Evolutionary conservation across 2,329 filamentous ascomycete species (phyloP), one percentile per base, ranked within the genome.

Genomic region (Sporothrix euskadiensis): DNA sequence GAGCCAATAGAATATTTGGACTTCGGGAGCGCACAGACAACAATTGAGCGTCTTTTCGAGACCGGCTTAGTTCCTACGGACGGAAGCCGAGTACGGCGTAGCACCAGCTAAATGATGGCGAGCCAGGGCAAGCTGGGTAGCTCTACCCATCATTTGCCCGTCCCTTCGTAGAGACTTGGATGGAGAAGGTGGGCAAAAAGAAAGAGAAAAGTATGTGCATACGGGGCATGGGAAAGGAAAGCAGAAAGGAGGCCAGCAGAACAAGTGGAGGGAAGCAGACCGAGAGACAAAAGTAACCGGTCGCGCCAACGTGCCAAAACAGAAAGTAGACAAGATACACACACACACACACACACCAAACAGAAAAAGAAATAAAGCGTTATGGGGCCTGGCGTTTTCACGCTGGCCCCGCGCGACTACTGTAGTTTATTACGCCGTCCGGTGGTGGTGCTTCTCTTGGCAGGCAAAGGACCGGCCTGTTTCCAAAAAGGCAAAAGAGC

Each of bases 391-490:
- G 32, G 57, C 39, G 39, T n/a, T n/a, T 22, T 26, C 22, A 5
- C 10, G n/a, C n/a, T 44, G 59, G 59, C 35, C 59, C 35, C n/a
- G 59, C 59, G 44, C 44, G 44, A 52, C 63, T n/a, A 47, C 26
- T 14, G 30, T 52, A 32, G 30, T 57, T 1, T 26, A 57, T 8
- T 57, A 57, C 41, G 63, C 26, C 41, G 47, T 54, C 44, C 47
- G 22, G 59, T 39, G 12, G 59, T 65, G n/a, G 19, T 44, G 7
- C 44, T 35, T 69, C 65, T 69, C 66, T 49, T 69, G 47, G 66
- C 66, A 41, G 65, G 52, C 49, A 44, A 59, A 59, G 22, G 69
- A 61, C 69, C n/a, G 68, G 52, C 68, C 52, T 70, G 68, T 61
- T 49, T 47, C 69, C 54, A 57, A 12, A 41, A 56, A 52, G 30